phyloP scores from a whole-genome alignment of 164 flowering plant species.

The Umbellularia californica region DNA sequence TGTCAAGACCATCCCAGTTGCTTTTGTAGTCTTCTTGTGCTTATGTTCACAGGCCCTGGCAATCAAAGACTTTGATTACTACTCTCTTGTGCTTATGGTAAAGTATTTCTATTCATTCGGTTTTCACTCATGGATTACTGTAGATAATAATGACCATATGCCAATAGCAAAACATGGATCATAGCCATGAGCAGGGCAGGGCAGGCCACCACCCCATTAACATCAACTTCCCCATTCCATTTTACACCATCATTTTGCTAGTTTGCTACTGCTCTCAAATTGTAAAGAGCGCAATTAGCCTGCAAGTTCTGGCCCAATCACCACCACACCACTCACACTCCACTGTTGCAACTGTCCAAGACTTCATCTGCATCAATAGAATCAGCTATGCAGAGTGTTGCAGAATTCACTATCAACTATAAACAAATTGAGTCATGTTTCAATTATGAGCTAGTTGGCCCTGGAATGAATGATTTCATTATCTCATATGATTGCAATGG shows the following conservation, averaged over 20 bases:
- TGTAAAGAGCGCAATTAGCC: not conserved
- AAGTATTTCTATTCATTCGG: not conserved
- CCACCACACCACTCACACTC: not conserved
- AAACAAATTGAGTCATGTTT: too few species aligned
- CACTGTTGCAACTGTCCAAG: not conserved
- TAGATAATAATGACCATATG: not conserved
- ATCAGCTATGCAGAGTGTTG: not conserved
- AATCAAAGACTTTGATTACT: constrained; percentile 3
- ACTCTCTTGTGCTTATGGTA: constrained; percentile 13
- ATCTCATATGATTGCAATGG: not conserved
- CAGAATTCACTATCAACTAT: not conserved
- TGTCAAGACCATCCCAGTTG: too few species aligned
- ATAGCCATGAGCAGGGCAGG: not conserved
- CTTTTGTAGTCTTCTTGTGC: too few species aligned
- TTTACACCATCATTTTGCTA: too few species aligned
- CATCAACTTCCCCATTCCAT: too few species aligned
- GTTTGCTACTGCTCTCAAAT: not conserved
- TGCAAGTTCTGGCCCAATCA: too few species aligned
- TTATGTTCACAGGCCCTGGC: not conserved
- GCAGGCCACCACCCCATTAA: too few species aligned
- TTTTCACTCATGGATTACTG: too few species aligned
- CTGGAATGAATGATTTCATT: too few species aligned
- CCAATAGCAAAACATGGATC: not conserved
- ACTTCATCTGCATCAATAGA: too few species aligned
- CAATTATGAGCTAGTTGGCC: too few species aligned